Base-by-base conservation (phyloP, 768 basidiomycete species). In the Termitomyces eurrhizus region DNA sequence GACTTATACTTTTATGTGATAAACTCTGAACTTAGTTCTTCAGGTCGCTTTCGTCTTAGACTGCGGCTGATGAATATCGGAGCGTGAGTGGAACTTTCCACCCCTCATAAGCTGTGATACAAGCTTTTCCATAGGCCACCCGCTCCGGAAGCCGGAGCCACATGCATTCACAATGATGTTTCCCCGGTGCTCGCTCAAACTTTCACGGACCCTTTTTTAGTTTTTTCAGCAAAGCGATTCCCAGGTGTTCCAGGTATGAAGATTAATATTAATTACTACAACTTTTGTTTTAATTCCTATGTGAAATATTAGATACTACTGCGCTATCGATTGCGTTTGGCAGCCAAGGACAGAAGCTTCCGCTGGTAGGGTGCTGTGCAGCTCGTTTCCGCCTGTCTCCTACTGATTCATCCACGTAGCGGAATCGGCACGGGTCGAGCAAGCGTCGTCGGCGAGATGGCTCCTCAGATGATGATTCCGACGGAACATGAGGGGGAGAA, bases 211-310 rank as follows among this genome's bases (percentile, higher is more conserved):
- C 81, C 86, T 32, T 96, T 97, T 69, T 83, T 84, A 12, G 95
- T 98, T 0, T 95, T 79, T 74, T 93, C 93, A 2, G 95, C 95
- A 39, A 98, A 98, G 77, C 86, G 90, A 52, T 98, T 96, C 77
- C 93, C 93, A 52, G 95, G 95, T 53, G 95, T 98, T 46, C 90
- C 93, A 75, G 91, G 92, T 92, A 75, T 70, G 73, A 49, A 18
- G 16, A 62, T 62, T 61, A 64, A 45, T 69, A 70, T 67, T 63
- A 65, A 59, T 63, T 57, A 45, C 61, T 53, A 59, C 59, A 57
- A 62, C 52, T 39, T 52, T 53, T 57, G 26, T 50, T 53, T 46
- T 59, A 24, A 42, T 42, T 59, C 21, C 48, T 49, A 61, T 45
- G 57, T 61, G 61, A 57, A 64, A 44, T 67, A 56, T 63, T 56